These are phyloP conservation scores for Pharus latifolius DNA, from an alignment of 176 grass and related monocot genomes.

Conservation along the genomic window DNA sequence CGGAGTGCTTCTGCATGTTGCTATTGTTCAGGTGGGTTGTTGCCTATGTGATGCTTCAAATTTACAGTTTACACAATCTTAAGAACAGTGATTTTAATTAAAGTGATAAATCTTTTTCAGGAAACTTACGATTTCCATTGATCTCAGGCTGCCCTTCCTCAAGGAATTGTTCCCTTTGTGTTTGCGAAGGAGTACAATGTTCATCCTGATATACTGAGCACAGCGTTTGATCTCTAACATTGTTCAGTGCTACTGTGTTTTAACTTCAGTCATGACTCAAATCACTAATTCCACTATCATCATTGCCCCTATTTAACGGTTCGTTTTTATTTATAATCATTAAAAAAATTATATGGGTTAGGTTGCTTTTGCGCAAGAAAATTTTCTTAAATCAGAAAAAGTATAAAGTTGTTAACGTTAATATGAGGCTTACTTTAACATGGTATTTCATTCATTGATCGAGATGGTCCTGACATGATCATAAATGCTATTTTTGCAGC, in stretches of 20 bases:
- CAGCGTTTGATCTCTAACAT: constrained; percentile 36
- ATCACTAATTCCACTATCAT: too few species aligned
- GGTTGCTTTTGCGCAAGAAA: too few species aligned
- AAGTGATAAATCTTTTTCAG: too few species aligned
- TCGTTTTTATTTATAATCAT: not conserved
- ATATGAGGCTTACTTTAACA: not conserved
- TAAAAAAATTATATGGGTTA: not conserved
- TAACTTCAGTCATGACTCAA: not conserved
- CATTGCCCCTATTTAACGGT: not conserved
- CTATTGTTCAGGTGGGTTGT: constrained; percentile 93
- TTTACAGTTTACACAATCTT: too few species aligned
- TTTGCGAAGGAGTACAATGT: constrained; percentile 93
- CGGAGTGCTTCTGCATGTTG: constrained; percentile 68
- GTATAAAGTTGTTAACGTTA: not conserved
- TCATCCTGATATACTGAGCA: constrained; percentile 76
- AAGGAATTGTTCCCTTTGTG: constrained; percentile 86
- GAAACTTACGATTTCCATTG: not conserved
- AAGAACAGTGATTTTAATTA: too few species aligned
- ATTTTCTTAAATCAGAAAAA: not conserved
- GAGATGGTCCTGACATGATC: not conserved
- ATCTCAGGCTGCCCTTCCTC: constrained; percentile 68
- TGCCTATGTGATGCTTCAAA: too few species aligned
- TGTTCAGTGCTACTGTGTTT: not conserved
- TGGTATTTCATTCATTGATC: not conserved
- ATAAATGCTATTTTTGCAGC: constrained; percentile 22